Percentiles rank a stretch among this genome's conserved stretches.
phyloP scores from a whole-genome alignment of 2,329 filamentous ascomycete species.

The Alternaria sp. region DNA sequence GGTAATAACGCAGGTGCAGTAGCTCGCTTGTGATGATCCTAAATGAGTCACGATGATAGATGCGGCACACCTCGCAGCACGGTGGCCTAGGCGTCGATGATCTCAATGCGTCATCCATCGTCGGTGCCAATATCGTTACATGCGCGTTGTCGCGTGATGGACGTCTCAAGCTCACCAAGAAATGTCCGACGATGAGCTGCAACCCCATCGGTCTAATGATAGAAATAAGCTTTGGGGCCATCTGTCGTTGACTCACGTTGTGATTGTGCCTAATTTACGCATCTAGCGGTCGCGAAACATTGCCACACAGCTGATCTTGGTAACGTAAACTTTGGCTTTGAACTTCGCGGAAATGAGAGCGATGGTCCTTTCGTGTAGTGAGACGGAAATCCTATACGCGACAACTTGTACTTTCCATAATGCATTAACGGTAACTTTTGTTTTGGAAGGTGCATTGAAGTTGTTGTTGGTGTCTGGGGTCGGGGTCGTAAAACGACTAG shows the following conservation, averaged over 20 bases:
- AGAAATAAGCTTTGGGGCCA: background rate
- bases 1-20: background rate
- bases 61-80: background rate
- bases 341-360: background rate
- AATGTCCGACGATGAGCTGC: background rate
- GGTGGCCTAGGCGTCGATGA: background rate
- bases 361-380: no score
- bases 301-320: background rate
- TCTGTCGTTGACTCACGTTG: background rate
- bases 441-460: background rate
- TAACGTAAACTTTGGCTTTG: background rate
- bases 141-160: background rate
- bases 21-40: background rate
- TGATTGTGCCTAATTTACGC: background rate
- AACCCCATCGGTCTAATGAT: background rate
- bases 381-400: no score
- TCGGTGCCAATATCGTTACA: background rate
- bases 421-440: background rate
- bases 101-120: background rate
- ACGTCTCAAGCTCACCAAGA: background rate
- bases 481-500: slow-evolving; percentile 10
- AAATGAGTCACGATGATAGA: background rate
- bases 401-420: no score
- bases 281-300: background rate
- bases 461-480: background rate